Evolutionary conservation across 2,329 filamentous ascomycete genomes (phyloP).

Genomic region (Aspergillus fumigatiaffinis): DNA sequence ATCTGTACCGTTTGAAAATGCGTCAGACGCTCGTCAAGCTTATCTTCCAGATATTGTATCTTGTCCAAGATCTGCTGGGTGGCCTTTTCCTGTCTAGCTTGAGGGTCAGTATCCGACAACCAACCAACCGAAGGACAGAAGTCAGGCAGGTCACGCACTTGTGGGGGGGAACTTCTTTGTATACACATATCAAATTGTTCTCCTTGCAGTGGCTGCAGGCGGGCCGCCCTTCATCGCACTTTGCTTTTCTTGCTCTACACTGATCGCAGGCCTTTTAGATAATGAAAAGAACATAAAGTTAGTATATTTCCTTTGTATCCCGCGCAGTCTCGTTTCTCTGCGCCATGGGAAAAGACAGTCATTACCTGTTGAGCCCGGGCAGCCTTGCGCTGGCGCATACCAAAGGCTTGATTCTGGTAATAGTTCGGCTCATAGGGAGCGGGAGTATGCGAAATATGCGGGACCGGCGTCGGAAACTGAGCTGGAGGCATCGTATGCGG

Average conservation of each 20-base stretch:
- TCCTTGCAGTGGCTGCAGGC: slow-evolving; percentile 83
- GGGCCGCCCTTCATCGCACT: slow-evolving; percentile 82
- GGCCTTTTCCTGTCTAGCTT: slow-evolving; percentile 38
- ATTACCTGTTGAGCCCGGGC: slow-evolving; percentile 39
- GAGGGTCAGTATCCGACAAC: slow-evolving; percentile 2
- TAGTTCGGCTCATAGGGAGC: slow-evolving; percentile 30
- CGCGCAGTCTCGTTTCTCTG: not conserved
- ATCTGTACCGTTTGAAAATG: slow-evolving; percentile 17
- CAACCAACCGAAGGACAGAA: not conserved
- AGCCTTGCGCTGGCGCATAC: slow-evolving; percentile 36
- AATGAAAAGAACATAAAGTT: slow-evolving; percentile 1
- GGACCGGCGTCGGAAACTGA: slow-evolving; percentile 25
- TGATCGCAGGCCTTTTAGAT: slow-evolving; percentile 74
- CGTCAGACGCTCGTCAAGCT: slow-evolving; percentile 22
- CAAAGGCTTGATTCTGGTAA: slow-evolving; percentile 28
- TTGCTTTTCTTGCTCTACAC: slow-evolving; percentile 81
- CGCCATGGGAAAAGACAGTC: not conserved
- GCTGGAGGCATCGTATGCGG: slow-evolving; percentile 28
- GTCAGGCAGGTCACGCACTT: slow-evolving; percentile 58
- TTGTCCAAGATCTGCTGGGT: slow-evolving; percentile 36
- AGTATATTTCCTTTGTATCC: slow-evolving; percentile 1
- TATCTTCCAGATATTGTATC: slow-evolving; percentile 29
- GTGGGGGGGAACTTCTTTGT: slow-evolving; percentile 85
- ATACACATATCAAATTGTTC: slow-evolving; percentile 77
- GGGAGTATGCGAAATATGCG: slow-evolving; percentile 25